Conservation (phyloP, 805 yeast genomes). For the Saturnispora diversa region DNA sequence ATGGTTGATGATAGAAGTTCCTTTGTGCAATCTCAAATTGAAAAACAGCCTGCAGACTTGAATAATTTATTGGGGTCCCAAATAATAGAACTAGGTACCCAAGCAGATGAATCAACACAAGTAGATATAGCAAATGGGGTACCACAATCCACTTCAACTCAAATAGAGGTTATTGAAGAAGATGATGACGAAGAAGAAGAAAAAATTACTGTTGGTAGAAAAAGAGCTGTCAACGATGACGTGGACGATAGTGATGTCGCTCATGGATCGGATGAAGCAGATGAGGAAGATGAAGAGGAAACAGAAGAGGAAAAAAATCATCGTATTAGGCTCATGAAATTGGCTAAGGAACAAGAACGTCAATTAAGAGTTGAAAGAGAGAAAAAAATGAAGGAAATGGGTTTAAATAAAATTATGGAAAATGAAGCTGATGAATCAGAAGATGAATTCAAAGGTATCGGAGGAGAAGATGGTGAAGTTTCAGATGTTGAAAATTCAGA, state of each 20-base stretch:
- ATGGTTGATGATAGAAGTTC: constrained; percentile 4
- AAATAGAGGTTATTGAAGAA: constrained; percentile 14
- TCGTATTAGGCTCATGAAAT: constrained; percentile 18
- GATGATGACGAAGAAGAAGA: constrained; percentile 19
- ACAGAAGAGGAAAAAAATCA: constrained; percentile 33
- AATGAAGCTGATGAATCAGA: constrained; percentile 86
- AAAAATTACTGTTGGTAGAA: constrained; percentile 16
- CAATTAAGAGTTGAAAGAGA: constrained; percentile 28
- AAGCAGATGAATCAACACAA: constrained; percentile 6
- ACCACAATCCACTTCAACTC: not conserved
- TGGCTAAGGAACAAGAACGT: constrained; percentile 22
- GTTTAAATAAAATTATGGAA: constrained; percentile 55
- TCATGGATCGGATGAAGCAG: constrained; percentile 12
- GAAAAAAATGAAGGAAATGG: constrained; percentile 49
- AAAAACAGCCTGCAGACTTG: not conserved
- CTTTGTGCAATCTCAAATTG: not conserved
- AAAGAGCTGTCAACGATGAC: constrained; percentile 22
- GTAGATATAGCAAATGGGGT: not conserved
- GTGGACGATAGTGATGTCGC: constrained; percentile 15
- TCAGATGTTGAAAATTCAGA: constrained; percentile 62
- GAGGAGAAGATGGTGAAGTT: constrained; percentile 59
- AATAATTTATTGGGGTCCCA: constrained; percentile 4
- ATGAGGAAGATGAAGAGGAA: constrained; percentile 27
- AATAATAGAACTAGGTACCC: constrained; percentile 4
- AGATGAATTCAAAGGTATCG: constrained; percentile 79